Base-by-base conservation (phyloP, 2,329 filamentous ascomycete genomes). In the Alternaria infectoria region DNA sequence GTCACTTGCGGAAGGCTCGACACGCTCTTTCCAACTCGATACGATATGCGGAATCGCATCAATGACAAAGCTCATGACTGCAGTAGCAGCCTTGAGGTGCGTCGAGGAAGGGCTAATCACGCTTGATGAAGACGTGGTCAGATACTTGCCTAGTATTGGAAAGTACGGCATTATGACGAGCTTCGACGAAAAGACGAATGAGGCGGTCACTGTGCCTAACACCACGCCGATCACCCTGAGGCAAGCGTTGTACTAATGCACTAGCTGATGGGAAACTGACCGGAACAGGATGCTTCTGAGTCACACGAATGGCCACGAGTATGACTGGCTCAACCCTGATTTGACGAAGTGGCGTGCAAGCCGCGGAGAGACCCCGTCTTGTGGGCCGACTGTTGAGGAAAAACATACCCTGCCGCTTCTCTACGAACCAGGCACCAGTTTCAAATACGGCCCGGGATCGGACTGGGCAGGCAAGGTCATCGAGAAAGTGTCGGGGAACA, bases 391-490 rank as follows among this genome's bases (percentile, higher is more conserved):
- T 3, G 68, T 83, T 11, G 79, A 81, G 32, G 86, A 49, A 75
- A 89, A 60, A 68, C 81, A 54, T 70, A 75, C 32, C 75, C 74
- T 68, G 11, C 87, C 89, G 0, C 74, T 91, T 11, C 71, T 89
- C 0, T 87, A 87, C 68, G 87, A 91, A 63, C 89, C 89, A 0
- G 88, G 88, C 0, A 83, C 86, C 19, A 78, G 79, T 0, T 91
- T 86, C 85, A 81, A 85, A 57, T 90, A 90, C 57, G 69, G 74
- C 82, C 79, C 77, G 30, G 77, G 77, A 60, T 80, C 81, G 52
- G 83, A 85, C 70, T 84, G 80, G 57, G 81, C 82, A 1, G 83
- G 83, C 17, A 78, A 82, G n/a, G 71, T 81, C 6, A 72, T 84
- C 36, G 80, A 84, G 66, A 74, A 79, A 23, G 74, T 79, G 17